Evolutionary conservation across 805 yeast species (phyloP).

Genomic region (Blastobotrys robertii): DNA sequence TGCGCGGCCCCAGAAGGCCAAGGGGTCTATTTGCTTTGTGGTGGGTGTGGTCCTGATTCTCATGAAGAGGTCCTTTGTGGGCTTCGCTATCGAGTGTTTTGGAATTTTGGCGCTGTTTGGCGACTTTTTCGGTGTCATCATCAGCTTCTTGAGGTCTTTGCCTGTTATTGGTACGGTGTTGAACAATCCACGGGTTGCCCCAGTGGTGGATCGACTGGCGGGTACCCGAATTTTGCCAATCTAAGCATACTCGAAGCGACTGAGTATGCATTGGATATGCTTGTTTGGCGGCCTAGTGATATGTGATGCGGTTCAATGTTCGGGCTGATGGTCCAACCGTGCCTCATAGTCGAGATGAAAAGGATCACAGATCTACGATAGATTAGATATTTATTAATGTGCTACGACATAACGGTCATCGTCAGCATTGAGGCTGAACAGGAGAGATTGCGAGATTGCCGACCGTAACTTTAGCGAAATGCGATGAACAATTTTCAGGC

Average conservation of each 20-base stretch:
- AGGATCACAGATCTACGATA: neutral
- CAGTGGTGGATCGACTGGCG: constrained; percentile 53
- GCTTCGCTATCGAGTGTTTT: constrained; percentile 73
- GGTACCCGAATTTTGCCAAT: constrained; percentile 63
- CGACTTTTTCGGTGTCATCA: constrained; percentile 83
- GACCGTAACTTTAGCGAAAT: too few relatives aligned
- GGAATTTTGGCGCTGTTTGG: constrained; percentile 91
- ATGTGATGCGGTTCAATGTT: too few relatives aligned
- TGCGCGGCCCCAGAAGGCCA: constrained; percentile 74
- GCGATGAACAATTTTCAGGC: too few relatives aligned
- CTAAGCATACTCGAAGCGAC: constrained; percentile 20
- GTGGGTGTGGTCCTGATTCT: constrained; percentile 70
- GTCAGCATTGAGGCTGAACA: too few relatives aligned
- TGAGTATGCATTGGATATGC: too few relatives aligned
- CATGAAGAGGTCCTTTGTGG: constrained; percentile 66
- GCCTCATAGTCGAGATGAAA: too few relatives aligned
- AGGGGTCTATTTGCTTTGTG: constrained; percentile 75
- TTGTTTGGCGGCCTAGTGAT: too few relatives aligned
- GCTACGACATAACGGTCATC: neutral
- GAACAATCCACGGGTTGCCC: constrained; percentile 75
- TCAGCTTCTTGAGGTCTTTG: constrained; percentile 75
- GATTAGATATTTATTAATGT: constrained; percentile 1
- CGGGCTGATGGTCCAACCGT: too few relatives aligned
- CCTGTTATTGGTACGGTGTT: constrained; percentile 83
- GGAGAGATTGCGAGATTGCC: too few relatives aligned